phyloP scores from a whole-genome alignment of 1,139 yeast genomes.

The Taphrina flavorubra region DNA sequence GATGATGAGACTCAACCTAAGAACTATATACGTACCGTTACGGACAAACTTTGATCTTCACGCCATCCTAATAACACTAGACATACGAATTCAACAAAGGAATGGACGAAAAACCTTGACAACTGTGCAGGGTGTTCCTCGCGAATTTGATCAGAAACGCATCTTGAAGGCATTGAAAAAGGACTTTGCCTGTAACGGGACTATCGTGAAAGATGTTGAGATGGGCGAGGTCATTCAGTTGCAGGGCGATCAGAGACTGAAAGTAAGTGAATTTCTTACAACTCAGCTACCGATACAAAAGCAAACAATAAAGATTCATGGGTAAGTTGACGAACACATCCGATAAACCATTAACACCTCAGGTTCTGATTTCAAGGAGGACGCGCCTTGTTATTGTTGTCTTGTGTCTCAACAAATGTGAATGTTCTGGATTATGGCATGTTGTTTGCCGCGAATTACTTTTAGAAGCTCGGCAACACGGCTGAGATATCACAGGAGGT shows the following conservation, averaged over 20 bases:
- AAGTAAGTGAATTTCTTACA: conserved; percentile 91
- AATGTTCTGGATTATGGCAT: too few species aligned
- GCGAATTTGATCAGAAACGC: conserved; percentile 91
- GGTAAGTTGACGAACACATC: conserved; percentile 55
- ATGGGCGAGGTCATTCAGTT: conserved; percentile 96
- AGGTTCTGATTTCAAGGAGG: not conserved
- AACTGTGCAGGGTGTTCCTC: conserved; percentile 96
- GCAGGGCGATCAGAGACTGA: conserved; percentile 98
- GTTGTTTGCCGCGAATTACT: too few species aligned
- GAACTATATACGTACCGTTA: conserved; percentile 80
- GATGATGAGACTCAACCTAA: conserved; percentile 98
- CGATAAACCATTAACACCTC: not conserved
- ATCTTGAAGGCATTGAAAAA: conserved; percentile 92
- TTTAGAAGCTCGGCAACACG: too few species aligned
- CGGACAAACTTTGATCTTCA: not conserved
- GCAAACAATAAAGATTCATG: conserved; percentile 97
- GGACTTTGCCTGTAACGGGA: conserved; percentile 98
- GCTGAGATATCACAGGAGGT: too few species aligned
- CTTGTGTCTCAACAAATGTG: not conserved
- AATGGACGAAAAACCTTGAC: conserved; percentile 99
- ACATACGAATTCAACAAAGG: conserved; percentile 96
- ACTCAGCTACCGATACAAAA: conserved; percentile 86
- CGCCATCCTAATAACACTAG: conserved; percentile 13
- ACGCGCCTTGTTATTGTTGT: too few species aligned
- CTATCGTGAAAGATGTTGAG: conserved; percentile 94